phyloP scores from a whole-genome alignment of 257 asterid genomes.

The Rehmannia glutinosa region DNA sequence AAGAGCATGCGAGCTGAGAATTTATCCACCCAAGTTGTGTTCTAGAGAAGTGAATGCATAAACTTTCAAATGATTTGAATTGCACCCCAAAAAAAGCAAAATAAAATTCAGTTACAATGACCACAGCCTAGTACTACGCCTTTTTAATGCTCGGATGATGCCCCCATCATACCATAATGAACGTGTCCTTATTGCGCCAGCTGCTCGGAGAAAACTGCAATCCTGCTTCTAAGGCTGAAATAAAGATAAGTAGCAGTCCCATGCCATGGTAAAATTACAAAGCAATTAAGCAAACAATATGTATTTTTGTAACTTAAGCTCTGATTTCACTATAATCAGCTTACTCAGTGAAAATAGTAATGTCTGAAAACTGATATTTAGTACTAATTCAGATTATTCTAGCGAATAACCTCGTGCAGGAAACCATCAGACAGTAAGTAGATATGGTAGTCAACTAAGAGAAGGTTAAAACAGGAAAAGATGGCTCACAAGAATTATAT shows the following conservation, averaged over 20 bases:
- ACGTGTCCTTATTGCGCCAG: constrained; percentile 45
- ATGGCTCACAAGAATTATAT: background rate
- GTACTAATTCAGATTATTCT: background rate
- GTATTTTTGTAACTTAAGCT: background rate
- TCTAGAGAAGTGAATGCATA: constrained; percentile 1
- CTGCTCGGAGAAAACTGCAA: constrained; percentile 57
- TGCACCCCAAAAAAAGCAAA: background rate
- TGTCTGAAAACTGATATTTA: background rate
- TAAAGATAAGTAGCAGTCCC: no score
- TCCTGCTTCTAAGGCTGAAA: no score
- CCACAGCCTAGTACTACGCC: constrained; percentile 15
- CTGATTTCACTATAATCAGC: background rate
- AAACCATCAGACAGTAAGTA: background rate
- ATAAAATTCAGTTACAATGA: background rate
- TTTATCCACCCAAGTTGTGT: background rate
- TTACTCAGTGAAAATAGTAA: background rate
- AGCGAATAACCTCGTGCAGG: background rate
- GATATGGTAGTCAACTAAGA: background rate
- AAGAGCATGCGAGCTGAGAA: background rate
- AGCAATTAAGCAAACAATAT: constrained; percentile 17
- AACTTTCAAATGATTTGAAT: background rate
- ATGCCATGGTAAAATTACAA: constrained; percentile 39
- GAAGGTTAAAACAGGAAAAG: background rate
- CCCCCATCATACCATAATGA: constrained; percentile 70
- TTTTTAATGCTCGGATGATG: constrained; percentile 28